Base-by-base conservation (phyloP, 352 stramenopile genomes). In the Globisporangium polare region DNA sequence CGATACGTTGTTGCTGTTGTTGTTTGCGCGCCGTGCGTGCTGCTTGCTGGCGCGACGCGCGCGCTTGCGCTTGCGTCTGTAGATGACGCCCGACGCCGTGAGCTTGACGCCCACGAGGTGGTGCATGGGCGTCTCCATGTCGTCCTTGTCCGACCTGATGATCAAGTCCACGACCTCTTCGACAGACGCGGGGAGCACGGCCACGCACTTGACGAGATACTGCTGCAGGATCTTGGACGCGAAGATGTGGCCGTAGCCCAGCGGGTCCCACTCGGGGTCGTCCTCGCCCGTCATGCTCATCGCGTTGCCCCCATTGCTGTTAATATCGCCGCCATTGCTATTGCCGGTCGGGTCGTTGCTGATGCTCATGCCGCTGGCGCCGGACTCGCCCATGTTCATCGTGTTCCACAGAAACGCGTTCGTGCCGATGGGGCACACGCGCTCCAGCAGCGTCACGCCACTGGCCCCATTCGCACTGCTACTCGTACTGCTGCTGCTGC, bases 61-160 rank as follows among this genome's bases (percentile, higher is more conserved):
- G 26, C 31, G 35, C 37, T 58, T 64, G n/a, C 58, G 67, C 37
- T 77, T 78, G 37, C 75, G 77, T 18, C 73, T 70, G 52, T 84
- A 89, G 41, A 90, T 61, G 5, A 89, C 67, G 1, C 75, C 77
- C 2, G 77, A 83, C 7, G 68, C 76, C 54, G 59, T 77, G n/a
- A 69, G 69, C 43, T 84, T 83, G 63, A 86, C 66, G n/a, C 83
- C 83, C 18, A 82, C 81, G 55, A 93, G 74, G 42, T 86, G 80
- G 31, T 88, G 78, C 74, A 90, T 86, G 6, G 78, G 61, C 13
- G 79, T 52, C 29, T 93, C 80, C 78, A 89, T 89, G 61, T 86
- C 76, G 53, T 89, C 73, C 45, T 58, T 62, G 43, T 89, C 78
- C 12, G 77, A 87, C 27, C 78, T 69, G 42, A 90, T 74, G 45